Conservation (phyloP, 108 stramenopile genomes). For the Skeletonema costatum region DNA sequence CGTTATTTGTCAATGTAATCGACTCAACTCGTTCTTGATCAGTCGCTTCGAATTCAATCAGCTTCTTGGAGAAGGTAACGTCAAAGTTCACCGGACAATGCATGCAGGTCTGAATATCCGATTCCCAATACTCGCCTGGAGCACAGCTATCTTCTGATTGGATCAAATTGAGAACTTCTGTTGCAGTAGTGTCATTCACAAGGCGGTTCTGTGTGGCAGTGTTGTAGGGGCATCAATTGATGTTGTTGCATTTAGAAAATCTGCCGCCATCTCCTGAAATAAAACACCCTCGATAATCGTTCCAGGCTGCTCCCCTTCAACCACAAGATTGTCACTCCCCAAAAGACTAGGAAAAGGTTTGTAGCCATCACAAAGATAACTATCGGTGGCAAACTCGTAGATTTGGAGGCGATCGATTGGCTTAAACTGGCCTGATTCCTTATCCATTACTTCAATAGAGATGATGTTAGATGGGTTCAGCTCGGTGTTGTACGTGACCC, state of each 20-base stretch:
- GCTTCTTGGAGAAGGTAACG: constrained; percentile 12
- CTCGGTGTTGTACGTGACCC: constrained; percentile 50
- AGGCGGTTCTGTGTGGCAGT: constrained; percentile 28
- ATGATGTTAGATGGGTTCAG: constrained; percentile 16
- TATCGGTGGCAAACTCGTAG: constrained; percentile 61
- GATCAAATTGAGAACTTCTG: constrained; percentile 19
- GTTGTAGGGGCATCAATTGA: constrained; percentile 19
- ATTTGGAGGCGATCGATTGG: constrained; percentile 53
- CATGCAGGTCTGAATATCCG: constrained; percentile 1
- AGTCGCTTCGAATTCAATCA: constrained; percentile 8
- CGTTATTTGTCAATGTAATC: constrained; percentile 4
- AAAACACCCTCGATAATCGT: constrained; percentile 27
- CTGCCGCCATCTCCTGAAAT: constrained; percentile 37
- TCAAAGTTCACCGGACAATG: constrained; percentile 5
- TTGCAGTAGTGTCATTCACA: constrained; percentile 33
- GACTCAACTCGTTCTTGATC: neutral
- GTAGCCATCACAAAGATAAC: constrained; percentile 40
- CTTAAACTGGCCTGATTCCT: constrained; percentile 16
- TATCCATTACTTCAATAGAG: constrained; percentile 40
- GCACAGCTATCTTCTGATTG: constrained; percentile 36
- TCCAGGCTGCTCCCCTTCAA: constrained; percentile 44
- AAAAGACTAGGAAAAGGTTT: constrained; percentile 43
- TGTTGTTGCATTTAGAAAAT: constrained; percentile 19
- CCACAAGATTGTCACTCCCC: constrained; percentile 13
- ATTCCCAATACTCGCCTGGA: constrained; percentile 26